Percentiles rank a stretch among this genome's conserved stretches.
phyloP scores from a whole-genome alignment of 2,329 filamentous ascomycete genomes.

The Pezicula neosporulosa region DNA sequence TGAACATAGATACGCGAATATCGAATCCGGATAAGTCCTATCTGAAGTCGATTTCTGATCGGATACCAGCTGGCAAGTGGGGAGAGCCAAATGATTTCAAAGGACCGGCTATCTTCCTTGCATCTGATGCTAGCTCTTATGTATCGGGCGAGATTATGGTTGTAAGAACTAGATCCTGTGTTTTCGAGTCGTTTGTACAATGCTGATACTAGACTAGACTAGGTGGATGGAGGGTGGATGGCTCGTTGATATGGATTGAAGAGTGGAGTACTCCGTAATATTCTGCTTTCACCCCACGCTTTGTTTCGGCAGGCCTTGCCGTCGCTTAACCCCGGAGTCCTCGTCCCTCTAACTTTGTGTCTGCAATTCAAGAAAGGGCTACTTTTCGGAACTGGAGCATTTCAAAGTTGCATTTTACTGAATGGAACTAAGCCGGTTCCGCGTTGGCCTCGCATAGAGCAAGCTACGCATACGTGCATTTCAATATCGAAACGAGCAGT shows the following conservation, averaged over 20 bases:
- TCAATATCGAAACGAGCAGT: too few species aligned
- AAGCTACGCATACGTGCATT: too few species aligned
- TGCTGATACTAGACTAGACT: not conserved
- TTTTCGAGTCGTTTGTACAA: not conserved
- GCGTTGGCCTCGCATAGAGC: too few species aligned
- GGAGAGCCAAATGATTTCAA: constrained; percentile 83
- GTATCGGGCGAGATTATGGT: constrained; percentile 75
- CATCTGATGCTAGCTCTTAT: constrained; percentile 69
- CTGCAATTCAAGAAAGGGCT: too few species aligned
- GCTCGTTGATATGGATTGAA: constrained; percentile 48
- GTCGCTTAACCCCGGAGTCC: too few species aligned
- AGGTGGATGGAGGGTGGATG: constrained; percentile 79
- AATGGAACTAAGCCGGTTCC: too few species aligned
- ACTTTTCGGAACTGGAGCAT: too few species aligned
- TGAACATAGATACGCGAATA: constrained; percentile 74
- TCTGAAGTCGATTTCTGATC: constrained; percentile 60
- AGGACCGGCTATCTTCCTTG: constrained; percentile 71
- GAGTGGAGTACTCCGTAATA: too few species aligned
- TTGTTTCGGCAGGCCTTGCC: too few species aligned
- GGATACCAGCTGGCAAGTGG: constrained; percentile 80
- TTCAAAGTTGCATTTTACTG: too few species aligned
- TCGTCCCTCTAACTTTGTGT: too few species aligned
- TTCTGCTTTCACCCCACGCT: too few species aligned
- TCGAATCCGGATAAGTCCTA: constrained; percentile 65
- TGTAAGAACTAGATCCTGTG: constrained; percentile 39